These are phyloP conservation scores for Chara braunii DNA, from an alignment of 139 green algal genomes.

Conservation along the genomic window DNA sequence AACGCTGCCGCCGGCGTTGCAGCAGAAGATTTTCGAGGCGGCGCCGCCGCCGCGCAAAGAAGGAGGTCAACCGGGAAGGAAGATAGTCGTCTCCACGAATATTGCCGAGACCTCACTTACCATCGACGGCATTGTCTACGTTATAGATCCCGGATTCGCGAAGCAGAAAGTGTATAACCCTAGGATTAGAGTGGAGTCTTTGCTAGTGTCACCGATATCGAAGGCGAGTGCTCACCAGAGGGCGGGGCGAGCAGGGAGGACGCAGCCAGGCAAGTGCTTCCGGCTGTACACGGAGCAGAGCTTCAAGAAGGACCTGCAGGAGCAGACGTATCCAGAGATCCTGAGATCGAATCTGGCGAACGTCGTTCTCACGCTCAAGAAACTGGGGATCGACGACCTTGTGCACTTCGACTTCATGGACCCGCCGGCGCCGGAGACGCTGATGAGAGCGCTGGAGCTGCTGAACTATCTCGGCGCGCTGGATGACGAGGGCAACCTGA, in stretches of 20 bases:
- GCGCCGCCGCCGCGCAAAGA: slow-evolving; percentile 25
- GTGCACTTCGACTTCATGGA: slow-evolving; percentile 99
- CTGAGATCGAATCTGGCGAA: slow-evolving; percentile 92
- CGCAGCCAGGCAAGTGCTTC: slow-evolving; percentile 97
- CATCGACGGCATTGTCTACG: slow-evolving; percentile 97
- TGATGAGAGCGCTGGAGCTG: slow-evolving; percentile 97
- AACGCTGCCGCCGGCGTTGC: slow-evolving; percentile 84
- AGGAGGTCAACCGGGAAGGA: slow-evolving; percentile 66
- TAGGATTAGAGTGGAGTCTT: slow-evolving; percentile 85
- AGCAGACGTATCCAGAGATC: slow-evolving; percentile 99
- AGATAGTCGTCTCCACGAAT: slow-evolving; percentile 98
- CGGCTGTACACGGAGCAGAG: slow-evolving; percentile 84
- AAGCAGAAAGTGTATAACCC: slow-evolving; percentile 99
- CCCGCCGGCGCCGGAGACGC: slow-evolving; percentile 93
- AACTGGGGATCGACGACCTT: slow-evolving; percentile 98
- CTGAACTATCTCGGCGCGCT: slow-evolving; percentile 98
- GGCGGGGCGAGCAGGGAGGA: slow-evolving; percentile 87
- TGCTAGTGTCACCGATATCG: slow-evolving; percentile 96
- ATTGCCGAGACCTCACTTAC: slow-evolving; percentile 98
- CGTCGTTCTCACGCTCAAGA: slow-evolving; percentile 93
- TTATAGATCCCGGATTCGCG: slow-evolving; percentile 91
- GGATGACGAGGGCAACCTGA: slow-evolving; percentile 95
- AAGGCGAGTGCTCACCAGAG: slow-evolving; percentile 89
- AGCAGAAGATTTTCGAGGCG: slow-evolving; percentile 89
- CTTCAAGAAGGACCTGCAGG: slow-evolving; percentile 95